Evolutionary conservation across 257 asterid genomes (phyloP), one percentile per base, ranked within the genome.

Genomic region (Echium plantagineum): DNA sequence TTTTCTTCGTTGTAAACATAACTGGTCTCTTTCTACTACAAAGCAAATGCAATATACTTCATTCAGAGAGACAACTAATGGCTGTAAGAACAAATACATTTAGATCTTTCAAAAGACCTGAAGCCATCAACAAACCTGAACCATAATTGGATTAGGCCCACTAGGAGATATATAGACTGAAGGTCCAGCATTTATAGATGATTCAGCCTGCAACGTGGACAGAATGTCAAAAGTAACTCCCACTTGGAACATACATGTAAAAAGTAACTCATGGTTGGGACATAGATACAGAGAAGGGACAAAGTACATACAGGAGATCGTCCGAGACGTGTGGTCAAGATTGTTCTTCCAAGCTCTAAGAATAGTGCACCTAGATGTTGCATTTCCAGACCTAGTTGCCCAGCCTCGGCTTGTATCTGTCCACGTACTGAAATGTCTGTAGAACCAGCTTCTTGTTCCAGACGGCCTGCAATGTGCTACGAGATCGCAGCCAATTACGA

Each of bases 131-230:
- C 82, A 71, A 58, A 91, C 99, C 99, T 93, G 99, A 73, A 78
- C 99, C 99, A 93, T 93, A 32, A 93, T 83, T 6, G 97, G 99
- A 70, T 93, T 86, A 35, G 99, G 99, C 61, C 99, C 99, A 3
- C 90, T 74, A 31, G 97, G 85, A 71, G 97, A 86, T 55, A 93
- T 77, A 63, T 93, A 93, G 57, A 93, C 97, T 26, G 99, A 91
- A 58, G 99, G 99, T 54, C 99, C 99, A 80, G 96, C 78, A 81
- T 84, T 83, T 61, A 93, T 86, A 61, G 73, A 84, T 64, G 89
- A 83, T 72, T 89, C 97, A 60, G 75, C 91, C 99, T 93, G 85
- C 85, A 78, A 69, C 56, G 62, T 48, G 66, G 51, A 75, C 62
- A 64, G 16, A 57, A 46, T 62, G 67, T 22, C 26, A 67, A 72